Conservation (phyloP, 441 rosid genomes). For the Erysimum cheiri region DNA sequence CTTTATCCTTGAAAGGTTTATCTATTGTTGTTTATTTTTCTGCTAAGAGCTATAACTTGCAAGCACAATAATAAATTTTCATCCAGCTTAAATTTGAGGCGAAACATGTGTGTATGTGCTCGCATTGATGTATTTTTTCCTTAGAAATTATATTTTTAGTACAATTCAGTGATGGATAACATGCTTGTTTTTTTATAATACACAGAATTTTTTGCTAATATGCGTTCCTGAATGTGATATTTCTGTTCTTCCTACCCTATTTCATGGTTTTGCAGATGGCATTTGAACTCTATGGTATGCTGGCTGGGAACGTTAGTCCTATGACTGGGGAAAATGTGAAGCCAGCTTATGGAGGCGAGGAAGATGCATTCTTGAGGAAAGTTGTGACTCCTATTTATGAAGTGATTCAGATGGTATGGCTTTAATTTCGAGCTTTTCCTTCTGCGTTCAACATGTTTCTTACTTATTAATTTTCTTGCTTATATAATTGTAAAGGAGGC, state of each 20-base stretch:
- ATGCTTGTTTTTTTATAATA: slow-evolving; percentile 1
- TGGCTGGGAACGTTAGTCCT: slow-evolving; percentile 97
- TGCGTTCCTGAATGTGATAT: slow-evolving; percentile 1
- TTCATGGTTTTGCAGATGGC: slow-evolving; percentile 73
- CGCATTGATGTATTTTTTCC: background rate
- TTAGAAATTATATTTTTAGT: background rate
- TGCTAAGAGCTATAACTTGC: slow-evolving; percentile 6
- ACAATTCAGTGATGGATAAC: background rate
- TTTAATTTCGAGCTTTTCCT: background rate
- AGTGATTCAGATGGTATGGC: slow-evolving; percentile 73
- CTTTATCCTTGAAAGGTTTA: slow-evolving; percentile 1
- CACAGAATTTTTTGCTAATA: background rate
- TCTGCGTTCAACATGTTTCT: slow-evolving; percentile 17
- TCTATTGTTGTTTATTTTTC: background rate
- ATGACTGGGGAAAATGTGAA: slow-evolving; percentile 95
- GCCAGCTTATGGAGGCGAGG: slow-evolving; percentile 98
- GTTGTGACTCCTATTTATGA: slow-evolving; percentile 92
- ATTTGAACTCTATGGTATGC: slow-evolving; percentile 93
- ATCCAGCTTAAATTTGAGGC: background rate
- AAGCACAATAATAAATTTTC: background rate
- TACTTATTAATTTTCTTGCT: slow-evolving; percentile 20
- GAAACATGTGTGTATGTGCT: background rate
- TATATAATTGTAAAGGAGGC: slow-evolving; percentile 67
- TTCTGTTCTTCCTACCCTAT: slow-evolving; percentile 17
- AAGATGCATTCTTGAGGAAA: slow-evolving; percentile 91